Evolutionary conservation across 345 rosid species (phyloP), one percentile per base, ranked within the genome.

Genomic region (Corchorus capsularis): DNA sequence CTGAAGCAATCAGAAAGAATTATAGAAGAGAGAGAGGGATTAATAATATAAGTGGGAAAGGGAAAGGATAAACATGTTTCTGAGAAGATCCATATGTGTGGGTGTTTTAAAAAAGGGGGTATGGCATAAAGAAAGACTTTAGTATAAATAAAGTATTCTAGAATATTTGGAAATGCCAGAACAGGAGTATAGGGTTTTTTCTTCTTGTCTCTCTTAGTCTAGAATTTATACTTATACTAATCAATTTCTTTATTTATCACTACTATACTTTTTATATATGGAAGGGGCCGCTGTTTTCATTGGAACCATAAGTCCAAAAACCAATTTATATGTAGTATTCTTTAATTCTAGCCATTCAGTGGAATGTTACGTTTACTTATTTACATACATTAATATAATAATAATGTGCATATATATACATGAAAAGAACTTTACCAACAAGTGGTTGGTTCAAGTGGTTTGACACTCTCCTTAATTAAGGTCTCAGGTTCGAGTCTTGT

Each of bases 181-280:
- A 64, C 75, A 78, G 78, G 78, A 80, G 75, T 68, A 16, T 64
- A 75, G 82, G 85, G 78, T 76, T 77, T 78, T 83, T 81, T 79
- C 87, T 77, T 65, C 79, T 84, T 88, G 91, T 84, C 89, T 75
- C 64, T 80, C 79, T 69, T 76, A 65, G 79, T 73, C 41, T 53
- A 82, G 83, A 88, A 84, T 83, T 39, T 2, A 2, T 39, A 39
- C 41, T 39, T 80, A 81, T 63, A 50, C 60, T 15, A 50, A 34
- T 34, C 50, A 34, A 32, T 17, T 27, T 69, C 32, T 15, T 20
- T 32, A 49, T 63, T 77, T 52, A 66, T 71, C n/a, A n/a, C n/a
- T n/a, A n/a, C n/a, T n/a, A n/a, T n/a, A n/a, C n/a, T n/a, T n/a
- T n/a, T n/a, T n/a, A 41, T 62, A 68, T 39, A 32, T 39, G 41